Conservation (phyloP, 169 alveolate genomes). For the Plasmodium cynomolgi region DNA sequence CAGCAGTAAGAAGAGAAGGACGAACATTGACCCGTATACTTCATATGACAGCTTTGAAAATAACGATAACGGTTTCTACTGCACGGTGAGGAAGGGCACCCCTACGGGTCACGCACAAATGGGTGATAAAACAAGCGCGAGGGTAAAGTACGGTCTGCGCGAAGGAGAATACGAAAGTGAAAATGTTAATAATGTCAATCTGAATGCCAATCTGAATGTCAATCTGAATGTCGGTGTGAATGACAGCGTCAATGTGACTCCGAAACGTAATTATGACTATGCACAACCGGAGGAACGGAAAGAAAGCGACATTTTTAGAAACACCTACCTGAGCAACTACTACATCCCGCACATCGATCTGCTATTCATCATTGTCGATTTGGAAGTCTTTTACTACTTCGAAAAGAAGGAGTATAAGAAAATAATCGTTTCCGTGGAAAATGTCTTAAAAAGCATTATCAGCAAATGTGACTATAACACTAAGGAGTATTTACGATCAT, state of each 20-base stretch:
- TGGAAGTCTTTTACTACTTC: slow-evolving; percentile 39
- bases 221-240: too few species aligned
- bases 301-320: not conserved
- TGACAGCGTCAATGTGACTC: slow-evolving; percentile 15
- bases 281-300: not conserved
- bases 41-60: not conserved
- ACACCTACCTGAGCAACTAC: slow-evolving; percentile 52
- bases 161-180: not conserved
- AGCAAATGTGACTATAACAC: slow-evolving; percentile 73
- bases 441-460: slow-evolving; percentile 25
- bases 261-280: slow-evolving; percentile 18
- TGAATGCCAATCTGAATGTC: too few species aligned
- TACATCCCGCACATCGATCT: slow-evolving; percentile 72
- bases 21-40: slow-evolving; percentile 11
- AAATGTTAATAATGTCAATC: not conserved
- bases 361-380: slow-evolving; percentile 58
- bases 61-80: not conserved
- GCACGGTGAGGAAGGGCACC: not conserved
- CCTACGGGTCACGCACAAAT: not conserved
- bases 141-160: not conserved
- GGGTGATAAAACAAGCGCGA: not conserved
- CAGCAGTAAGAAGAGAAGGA: slow-evolving; percentile 45
- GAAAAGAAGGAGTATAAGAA: slow-evolving; percentile 59
- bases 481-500: slow-evolving; percentile 73
- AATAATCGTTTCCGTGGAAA: slow-evolving; percentile 38